Evolutionary conservation across 164 flowering plant species (phyloP).

Genomic region (Dillenia suffruticosa): DNA sequence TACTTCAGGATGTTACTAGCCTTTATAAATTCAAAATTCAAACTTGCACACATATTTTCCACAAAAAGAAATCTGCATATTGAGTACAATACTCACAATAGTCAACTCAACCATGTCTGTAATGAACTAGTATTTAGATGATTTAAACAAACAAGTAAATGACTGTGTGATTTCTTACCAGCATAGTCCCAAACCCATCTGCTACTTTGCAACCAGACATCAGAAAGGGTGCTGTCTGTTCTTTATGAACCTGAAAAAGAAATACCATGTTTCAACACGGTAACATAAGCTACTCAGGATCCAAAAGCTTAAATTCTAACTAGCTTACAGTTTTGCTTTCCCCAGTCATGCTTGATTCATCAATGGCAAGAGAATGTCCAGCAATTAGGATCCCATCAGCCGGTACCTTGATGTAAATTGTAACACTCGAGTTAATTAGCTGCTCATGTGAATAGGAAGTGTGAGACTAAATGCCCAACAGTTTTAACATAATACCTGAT

Average conservation of each 20-base stretch:
- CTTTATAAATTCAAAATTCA: too few relatives aligned
- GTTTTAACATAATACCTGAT: conserved; percentile 47
- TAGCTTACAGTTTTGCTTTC: conserved; percentile 87
- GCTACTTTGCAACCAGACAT: conserved; percentile 99
- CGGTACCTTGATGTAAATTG: conserved; percentile 51
- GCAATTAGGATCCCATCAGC: conserved; percentile 82
- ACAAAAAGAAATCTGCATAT: too few relatives aligned
- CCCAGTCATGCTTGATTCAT: conserved; percentile 99
- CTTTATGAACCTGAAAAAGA: conserved; percentile 63
- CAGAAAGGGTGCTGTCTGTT: conserved; percentile 70
- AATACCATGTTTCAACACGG: not conserved
- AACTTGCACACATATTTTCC: too few relatives aligned
- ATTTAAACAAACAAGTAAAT: too few relatives aligned
- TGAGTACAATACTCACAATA: too few relatives aligned
- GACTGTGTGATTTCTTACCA: conserved; percentile 47
- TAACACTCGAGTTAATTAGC: not conserved
- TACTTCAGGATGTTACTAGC: too few relatives aligned
- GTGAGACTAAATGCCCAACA: not conserved
- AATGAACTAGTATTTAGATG: too few relatives aligned
- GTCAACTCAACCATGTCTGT: too few relatives aligned
- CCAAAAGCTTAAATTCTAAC: not conserved
- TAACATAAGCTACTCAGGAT: not conserved
- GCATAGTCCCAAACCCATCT: conserved; percentile 93
- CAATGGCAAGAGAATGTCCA: conserved; percentile 92
- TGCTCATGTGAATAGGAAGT: not conserved